Base-by-base conservation (phyloP, 441 rosid genomes). In the Pelargonium citronellum region DNA sequence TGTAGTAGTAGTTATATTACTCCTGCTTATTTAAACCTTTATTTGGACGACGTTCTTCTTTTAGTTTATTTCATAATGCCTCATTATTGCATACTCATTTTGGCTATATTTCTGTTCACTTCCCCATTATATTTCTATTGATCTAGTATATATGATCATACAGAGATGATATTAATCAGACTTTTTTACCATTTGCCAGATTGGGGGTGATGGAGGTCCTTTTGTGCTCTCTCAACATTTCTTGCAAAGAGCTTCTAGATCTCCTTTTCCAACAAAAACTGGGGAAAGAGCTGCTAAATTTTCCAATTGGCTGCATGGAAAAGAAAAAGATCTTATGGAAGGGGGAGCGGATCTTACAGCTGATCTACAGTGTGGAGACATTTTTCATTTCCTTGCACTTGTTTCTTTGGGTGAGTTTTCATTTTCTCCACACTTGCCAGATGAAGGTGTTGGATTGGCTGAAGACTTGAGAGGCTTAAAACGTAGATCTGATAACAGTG, bases 381-480 rank as follows among this genome's bases (percentile, higher is more conserved):
- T 90, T 77, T 77, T 92, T 64, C 88, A 87, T 75, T 80, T 92
- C 78, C 85, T 92, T 79, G 85, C 90, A 55, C 79, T 89, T 53
- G 91, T 95, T 79, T 84, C 87, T 76, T 83, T 89, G 27, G 98
- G 97, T 39, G 97, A 91, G 68, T 79, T 92, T 67, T 84, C 86
- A 46, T 67, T 95, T 69, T 87, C 80, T 75, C 89, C 87, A 20
- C 78, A 78, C 72, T 73, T 95, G 78, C 99, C 98, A 0, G 90
- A 83, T 71, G 96, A 89, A 74, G 98, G 98, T 75, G 88, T 95
- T 77, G 99, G 99, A 79, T 97, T 91, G 81, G 88, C 87, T 66
- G 99, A 88, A 69, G 98, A 88, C 70, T 71, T 76, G 30, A 88
- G 98, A 91, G 84, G 87, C 75, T 76, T 79, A 66, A 95, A 95